Conservation (phyloP, 164 flowering plant genomes). For the Annona cherimola region DNA sequence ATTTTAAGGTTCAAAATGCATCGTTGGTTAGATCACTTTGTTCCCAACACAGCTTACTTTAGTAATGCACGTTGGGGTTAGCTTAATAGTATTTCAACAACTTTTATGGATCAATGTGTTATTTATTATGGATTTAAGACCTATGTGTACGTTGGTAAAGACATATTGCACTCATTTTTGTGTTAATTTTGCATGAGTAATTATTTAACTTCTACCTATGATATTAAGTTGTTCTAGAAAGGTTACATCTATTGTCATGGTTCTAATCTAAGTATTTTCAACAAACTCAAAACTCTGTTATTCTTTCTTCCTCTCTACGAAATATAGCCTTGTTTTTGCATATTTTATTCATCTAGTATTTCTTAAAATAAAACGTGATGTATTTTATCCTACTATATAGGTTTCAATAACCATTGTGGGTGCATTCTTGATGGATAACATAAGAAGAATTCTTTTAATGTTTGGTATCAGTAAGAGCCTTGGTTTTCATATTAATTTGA, state of each 20-base stretch:
- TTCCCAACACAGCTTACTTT: too few species aligned
- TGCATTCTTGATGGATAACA: conserved; percentile 57
- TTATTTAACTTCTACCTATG: neutral
- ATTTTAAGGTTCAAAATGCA: too few species aligned
- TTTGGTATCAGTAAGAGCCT: conserved; percentile 25
- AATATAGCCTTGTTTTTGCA: too few species aligned
- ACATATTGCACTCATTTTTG: neutral
- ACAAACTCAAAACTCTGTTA: too few species aligned
- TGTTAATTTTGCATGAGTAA: too few species aligned
- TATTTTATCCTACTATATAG: conserved; percentile 28
- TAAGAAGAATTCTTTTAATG: conserved; percentile 73
- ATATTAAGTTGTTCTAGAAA: conserved; percentile 44
- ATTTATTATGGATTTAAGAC: conserved; percentile 56
- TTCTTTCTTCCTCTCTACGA: too few species aligned
- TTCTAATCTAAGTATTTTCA: conserved; percentile 42
- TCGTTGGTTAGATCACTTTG: too few species aligned
- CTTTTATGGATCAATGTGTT: conserved; percentile 75
- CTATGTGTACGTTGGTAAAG: conserved; percentile 66
- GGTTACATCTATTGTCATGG: conserved; percentile 38
- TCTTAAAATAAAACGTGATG: too few species aligned
- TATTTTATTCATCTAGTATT: too few species aligned
- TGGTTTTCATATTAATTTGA: neutral
- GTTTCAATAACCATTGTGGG: conserved; percentile 59
- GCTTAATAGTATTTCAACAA: conserved; percentile 77
- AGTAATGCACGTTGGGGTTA: conserved; percentile 68